Evolutionary conservation across 2,329 filamentous ascomycete genomes (phyloP), one percentile per base, ranked within the genome.

Genomic region (Cadophora sp.): DNA sequence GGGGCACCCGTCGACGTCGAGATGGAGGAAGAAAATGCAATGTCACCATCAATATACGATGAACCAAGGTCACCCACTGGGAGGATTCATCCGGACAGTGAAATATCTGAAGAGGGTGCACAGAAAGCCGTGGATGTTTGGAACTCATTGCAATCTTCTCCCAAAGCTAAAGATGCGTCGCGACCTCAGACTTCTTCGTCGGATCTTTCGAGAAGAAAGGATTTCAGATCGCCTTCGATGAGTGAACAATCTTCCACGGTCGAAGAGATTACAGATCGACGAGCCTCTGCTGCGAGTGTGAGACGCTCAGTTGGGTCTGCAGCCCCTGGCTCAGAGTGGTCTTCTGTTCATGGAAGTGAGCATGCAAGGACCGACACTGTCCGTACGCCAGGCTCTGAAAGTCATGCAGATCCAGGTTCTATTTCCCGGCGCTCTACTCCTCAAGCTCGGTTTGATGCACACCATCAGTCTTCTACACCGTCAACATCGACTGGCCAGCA

Each of bases 41-140:
- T 22, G 19, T 46, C 43, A 46, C 14, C 29, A 7, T 22, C 53
- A 11, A 22, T 22, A 6, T 22, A 22, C 4, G 29, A 37, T 58
- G 53, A 37, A 1, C 29, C 53, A 11, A 37, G 24, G n/a, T 58
- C 53, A 29, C 31, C 29, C 2, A 9, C 22, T 37, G n/a, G n/a
- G 22, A 34, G n/a, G n/a, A 37, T 58, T 24, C 53, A 58, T 58
- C 53, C 53, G n/a, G 53, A 37, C n/a, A 37, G 29, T 14, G 53
- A 58, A 58, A 14, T 37, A 37, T 51, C 51, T 22, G 43, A 46
- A 37, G 53, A 51, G 40, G 50, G 31, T 9, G 63, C 55, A 12
- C 55, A 60, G 34, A 65, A 46, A 26, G 63, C 55, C 14, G 34
- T 60, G 27, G 55, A 65, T 59, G 43, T 58, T 19, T 65, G 63